phyloP scores from a whole-genome alignment of 129 eudicot genomes.

The Helichrysum umbraculigerum region DNA sequence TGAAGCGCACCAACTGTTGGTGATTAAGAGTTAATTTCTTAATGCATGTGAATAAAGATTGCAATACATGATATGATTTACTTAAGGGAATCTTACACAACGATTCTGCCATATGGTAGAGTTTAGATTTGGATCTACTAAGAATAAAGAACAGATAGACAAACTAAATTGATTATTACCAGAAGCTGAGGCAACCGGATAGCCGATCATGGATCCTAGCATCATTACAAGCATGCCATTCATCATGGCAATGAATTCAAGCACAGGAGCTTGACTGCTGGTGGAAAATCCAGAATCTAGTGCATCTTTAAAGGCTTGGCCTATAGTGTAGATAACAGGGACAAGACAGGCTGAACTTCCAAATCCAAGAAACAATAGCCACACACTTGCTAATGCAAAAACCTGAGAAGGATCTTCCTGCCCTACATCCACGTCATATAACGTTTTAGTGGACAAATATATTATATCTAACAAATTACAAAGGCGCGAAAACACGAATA shows the following conservation, averaged over 20 bases:
- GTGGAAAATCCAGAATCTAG: slow-evolving; percentile 46
- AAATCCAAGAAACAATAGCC: slow-evolving; percentile 82
- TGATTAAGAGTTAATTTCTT: slow-evolving; percentile 16
- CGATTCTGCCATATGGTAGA: not conserved
- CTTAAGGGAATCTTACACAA: not conserved
- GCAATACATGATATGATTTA: not conserved
- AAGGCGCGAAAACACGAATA: not conserved
- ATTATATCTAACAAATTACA: not conserved
- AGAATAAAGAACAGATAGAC: not conserved
- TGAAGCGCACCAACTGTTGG: slow-evolving; percentile 74
- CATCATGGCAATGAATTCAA: slow-evolving; percentile 53
- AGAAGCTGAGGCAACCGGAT: slow-evolving; percentile 90
- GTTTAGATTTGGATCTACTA: not conserved
- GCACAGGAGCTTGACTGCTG: slow-evolving; percentile 47
- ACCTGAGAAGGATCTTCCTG: slow-evolving; percentile 99
- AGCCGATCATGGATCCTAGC: slow-evolving; percentile 81
- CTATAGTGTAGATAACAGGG: slow-evolving; percentile 65
- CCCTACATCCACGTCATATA: slow-evolving; percentile 88
- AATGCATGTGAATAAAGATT: not conserved
- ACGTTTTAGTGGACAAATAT: slow-evolving; percentile 47
- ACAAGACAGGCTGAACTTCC: slow-evolving; percentile 76
- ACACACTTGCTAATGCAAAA: slow-evolving; percentile 84
- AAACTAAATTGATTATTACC: slow-evolving; percentile 48
- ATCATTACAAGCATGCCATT: slow-evolving; percentile 69
- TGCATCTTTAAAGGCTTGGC: slow-evolving; percentile 71